Evolutionary conservation across 1,139 yeast genomes (phyloP).

Genomic region (Zygosaccharomyces sapae): DNA sequence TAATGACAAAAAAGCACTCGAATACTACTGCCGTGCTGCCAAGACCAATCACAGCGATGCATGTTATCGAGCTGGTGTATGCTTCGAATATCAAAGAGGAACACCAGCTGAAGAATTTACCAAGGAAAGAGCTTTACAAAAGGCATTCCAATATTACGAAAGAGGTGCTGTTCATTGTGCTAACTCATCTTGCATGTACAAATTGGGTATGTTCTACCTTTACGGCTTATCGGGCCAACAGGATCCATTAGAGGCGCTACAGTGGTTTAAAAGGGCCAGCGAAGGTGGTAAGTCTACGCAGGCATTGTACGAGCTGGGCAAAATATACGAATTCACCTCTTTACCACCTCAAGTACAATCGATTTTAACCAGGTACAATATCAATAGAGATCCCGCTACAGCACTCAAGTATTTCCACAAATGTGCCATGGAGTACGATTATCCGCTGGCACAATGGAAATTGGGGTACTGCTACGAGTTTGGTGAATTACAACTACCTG

Average conservation of each 20-base stretch:
- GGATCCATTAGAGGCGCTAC: slow-evolving; percentile 47
- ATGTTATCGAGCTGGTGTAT: slow-evolving; percentile 62
- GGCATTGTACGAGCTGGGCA: slow-evolving; percentile 63
- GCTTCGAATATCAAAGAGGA: slow-evolving; percentile 66
- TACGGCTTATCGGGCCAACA: slow-evolving; percentile 41
- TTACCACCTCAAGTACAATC: slow-evolving; percentile 20
- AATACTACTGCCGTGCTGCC: slow-evolving; percentile 55
- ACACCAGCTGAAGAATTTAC: slow-evolving; percentile 19
- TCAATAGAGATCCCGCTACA: slow-evolving; percentile 45
- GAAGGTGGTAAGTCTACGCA: slow-evolving; percentile 43
- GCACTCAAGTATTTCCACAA: slow-evolving; percentile 67
- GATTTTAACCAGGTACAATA: slow-evolving; percentile 20
- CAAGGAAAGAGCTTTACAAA: slow-evolving; percentile 39
- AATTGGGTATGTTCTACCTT: slow-evolving; percentile 58
- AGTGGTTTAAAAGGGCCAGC: slow-evolving; percentile 56
- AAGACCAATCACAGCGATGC: slow-evolving; percentile 52
- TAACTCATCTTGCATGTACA: slow-evolving; percentile 59
- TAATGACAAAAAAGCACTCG: slow-evolving; percentile 58
- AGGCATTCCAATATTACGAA: slow-evolving; percentile 51
- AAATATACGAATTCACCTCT: slow-evolving; percentile 60
- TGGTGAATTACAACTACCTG: slow-evolving; percentile 66
- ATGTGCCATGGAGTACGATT: slow-evolving; percentile 68
- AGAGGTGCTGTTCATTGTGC: slow-evolving; percentile 57
- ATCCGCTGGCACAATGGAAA: slow-evolving; percentile 79
- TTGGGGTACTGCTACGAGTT: slow-evolving; percentile 84